phyloP scores from a whole-genome alignment of 805 yeast species.

The Schwanniomyces pseudopolymorphus region DNA sequence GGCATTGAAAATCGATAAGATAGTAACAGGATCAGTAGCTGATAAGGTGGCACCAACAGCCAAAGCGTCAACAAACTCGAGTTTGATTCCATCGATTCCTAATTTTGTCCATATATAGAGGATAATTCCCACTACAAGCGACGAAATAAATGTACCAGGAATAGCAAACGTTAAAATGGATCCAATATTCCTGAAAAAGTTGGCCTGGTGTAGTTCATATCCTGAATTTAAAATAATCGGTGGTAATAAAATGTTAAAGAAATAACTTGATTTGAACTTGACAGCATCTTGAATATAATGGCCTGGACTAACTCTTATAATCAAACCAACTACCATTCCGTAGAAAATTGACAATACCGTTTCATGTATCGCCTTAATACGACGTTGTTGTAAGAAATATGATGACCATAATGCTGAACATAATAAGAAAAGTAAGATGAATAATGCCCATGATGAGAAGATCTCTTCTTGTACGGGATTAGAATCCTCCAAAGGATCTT shows the following conservation, averaged over 20 bases:
- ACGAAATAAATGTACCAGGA: slow-evolving; percentile 93
- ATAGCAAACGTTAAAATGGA: slow-evolving; percentile 92
- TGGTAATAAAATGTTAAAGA: slow-evolving; percentile 90
- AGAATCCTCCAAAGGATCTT: slow-evolving; percentile 54
- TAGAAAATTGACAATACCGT: slow-evolving; percentile 94
- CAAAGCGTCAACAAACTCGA: slow-evolving; percentile 95
- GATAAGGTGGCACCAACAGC: slow-evolving; percentile 97
- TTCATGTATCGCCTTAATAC: slow-evolving; percentile 95
- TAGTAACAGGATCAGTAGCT: slow-evolving; percentile 98
- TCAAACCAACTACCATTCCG: slow-evolving; percentile 93
- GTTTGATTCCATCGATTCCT: slow-evolving; percentile 83
- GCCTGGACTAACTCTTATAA: slow-evolving; percentile 90
- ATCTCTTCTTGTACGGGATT: slow-evolving; percentile 94
- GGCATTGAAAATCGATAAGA: slow-evolving; percentile 92
- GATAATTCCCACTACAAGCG: slow-evolving; percentile 86
- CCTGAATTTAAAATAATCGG: slow-evolving; percentile 97
- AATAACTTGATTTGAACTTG: slow-evolving; percentile 89
- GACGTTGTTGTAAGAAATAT: slow-evolving; percentile 84
- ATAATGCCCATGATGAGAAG: slow-evolving; percentile 95
- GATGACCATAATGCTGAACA: slow-evolving; percentile 94
- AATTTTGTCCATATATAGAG: slow-evolving; percentile 86
- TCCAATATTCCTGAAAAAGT: slow-evolving; percentile 89
- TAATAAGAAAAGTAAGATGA: slow-evolving; percentile 75
- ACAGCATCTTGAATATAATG: slow-evolving; percentile 97
- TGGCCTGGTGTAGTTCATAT: slow-evolving; percentile 92